Base-by-base conservation (phyloP, 2,329 filamentous ascomycete genomes). In the Nemania bipapillata region DNA sequence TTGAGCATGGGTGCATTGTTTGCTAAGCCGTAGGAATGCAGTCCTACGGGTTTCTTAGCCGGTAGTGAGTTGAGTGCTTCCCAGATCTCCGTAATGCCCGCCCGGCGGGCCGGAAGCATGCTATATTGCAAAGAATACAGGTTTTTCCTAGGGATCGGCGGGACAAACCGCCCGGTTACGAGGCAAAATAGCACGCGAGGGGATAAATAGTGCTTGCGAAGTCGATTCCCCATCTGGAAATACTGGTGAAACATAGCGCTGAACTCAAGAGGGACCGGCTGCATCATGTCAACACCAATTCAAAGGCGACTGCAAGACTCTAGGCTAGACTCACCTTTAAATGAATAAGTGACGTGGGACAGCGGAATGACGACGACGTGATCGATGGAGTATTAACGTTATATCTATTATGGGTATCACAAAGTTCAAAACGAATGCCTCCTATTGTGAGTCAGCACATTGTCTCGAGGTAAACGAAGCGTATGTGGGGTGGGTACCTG, bases 241-340 rank as follows among this genome's bases (percentile, higher is more conserved):
- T 99, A 99, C 77, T 98, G 94, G 69, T 96, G 89, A 80, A 99
- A 98, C 89, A 98, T 98, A 75, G 92, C 92, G n/a, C 90, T 88
- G 73, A 98, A 92, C 3, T 92, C 90, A 6, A 99, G 87, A 2
- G 96, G 95, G 6, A 97, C 92, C 3, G 95, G 95, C 90, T 96
- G 74, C 3, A 64, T 9, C 8, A 52, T 52, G 69, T 71, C 63
- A 72, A 26, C 45, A 42, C 24, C 4, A 26, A n/a, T 4, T 12
- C 37, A 7, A 35, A 4, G 40, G 22, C 7, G 7, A 12, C 15
- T 61, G 15, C 22, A n/a, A 54, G 26, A 26, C 11, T 8, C 8
- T 9, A 15, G 3, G 72, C 81, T 58, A 15, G 3, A 72, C 81
- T 58, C 81, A 95, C 94, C 85, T 96, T 94, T 63, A 97, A 86